Percentiles rank a stretch among this genome's conserved stretches.
Evolutionary conservation across 805 yeast species (phyloP).

Genomic region (Myxozyma neotropica): DNA sequence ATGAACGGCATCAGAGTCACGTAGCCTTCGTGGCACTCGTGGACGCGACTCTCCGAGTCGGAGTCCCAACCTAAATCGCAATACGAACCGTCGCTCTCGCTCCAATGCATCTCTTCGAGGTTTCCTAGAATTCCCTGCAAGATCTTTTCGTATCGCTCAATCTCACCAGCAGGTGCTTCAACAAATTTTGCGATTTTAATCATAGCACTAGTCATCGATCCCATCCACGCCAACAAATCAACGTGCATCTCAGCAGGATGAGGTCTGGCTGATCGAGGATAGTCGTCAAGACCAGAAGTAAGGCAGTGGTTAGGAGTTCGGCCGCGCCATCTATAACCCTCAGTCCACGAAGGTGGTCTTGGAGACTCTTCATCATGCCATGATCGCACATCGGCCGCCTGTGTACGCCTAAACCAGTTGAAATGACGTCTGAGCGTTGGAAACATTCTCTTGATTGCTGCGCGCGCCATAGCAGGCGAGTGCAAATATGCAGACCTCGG

Average conservation of each 20-base stretch:
- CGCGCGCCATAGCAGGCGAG: conserved; percentile 49
- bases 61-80: conserved; percentile 67
- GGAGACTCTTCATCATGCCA: conserved; percentile 57
- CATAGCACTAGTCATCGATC: conserved; percentile 86
- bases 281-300: conserved; percentile 94
- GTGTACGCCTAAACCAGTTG: conserved; percentile 82
- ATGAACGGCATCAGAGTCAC: conserved; percentile 83
- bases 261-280: conserved; percentile 80
- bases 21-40: conserved; percentile 88
- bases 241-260: conserved; percentile 89
- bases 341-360: conserved; percentile 49
- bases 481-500: conserved; percentile 53
- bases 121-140: conserved; percentile 62
- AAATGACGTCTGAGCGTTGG: conserved; percentile 77
- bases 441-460: conserved; percentile 60
- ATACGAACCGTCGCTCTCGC: conserved; percentile 60
- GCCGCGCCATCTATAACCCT: conserved; percentile 92
- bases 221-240: conserved; percentile 90
- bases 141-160: conserved; percentile 51
- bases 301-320: conserved; percentile 81
- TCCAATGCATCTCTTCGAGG: conserved; percentile 81
- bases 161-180: conserved; percentile 60
- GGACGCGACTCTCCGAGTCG: conserved; percentile 45
- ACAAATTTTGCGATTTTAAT: conserved; percentile 67
- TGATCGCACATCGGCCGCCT: conserved; percentile 70